These are phyloP conservation scores for Fusarium nodosum DNA, from an alignment of 2,329 filamentous ascomycete species.

Conservation along the genomic window DNA sequence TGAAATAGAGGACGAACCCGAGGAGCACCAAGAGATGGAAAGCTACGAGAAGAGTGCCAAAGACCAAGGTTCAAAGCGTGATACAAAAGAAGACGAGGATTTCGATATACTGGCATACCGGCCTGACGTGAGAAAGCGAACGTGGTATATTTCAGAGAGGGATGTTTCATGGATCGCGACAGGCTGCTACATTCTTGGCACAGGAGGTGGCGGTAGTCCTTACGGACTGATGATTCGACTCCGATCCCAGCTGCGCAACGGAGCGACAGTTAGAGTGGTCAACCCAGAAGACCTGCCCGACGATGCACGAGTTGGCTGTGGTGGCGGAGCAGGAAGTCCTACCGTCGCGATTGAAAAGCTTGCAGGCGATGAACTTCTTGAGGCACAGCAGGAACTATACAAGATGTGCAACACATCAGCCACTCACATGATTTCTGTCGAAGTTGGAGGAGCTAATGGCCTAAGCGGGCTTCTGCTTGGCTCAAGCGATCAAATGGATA, in stretches of 20 bases:
- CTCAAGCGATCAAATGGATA: slow-evolving; percentile 64
- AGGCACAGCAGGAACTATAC: slow-evolving; percentile 67
- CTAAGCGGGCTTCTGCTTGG: slow-evolving; percentile 70
- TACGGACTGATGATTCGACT: slow-evolving; percentile 66
- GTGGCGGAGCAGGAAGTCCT: slow-evolving; percentile 70
- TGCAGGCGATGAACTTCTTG: slow-evolving; percentile 67
- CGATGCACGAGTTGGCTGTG: slow-evolving; percentile 66
- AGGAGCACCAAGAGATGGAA: slow-evolving; percentile 35
- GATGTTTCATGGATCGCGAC: slow-evolving; percentile 69
- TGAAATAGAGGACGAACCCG: slow-evolving; percentile 10
- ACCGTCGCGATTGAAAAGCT: slow-evolving; percentile 73
- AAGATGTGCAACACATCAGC: slow-evolving; percentile 62
- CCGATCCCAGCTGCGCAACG: slow-evolving; percentile 63
- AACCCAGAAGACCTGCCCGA: slow-evolving; percentile 64
- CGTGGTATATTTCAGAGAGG: slow-evolving; percentile 70
- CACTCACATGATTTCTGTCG: slow-evolving; percentile 71
- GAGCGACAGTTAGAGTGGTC: slow-evolving; percentile 65
- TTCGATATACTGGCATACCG: slow-evolving; percentile 59
- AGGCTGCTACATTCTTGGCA: slow-evolving; percentile 73
- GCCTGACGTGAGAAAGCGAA: slow-evolving; percentile 63
- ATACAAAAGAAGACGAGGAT: slow-evolving; percentile 34
- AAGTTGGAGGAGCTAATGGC: slow-evolving; percentile 77
- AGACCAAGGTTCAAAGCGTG: not conserved
- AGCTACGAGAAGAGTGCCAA: slow-evolving; percentile 40
- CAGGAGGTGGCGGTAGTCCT: slow-evolving; percentile 70